phyloP scores from a whole-genome alignment of 768 basidiomycete species.

The Agrocybe pediades region DNA sequence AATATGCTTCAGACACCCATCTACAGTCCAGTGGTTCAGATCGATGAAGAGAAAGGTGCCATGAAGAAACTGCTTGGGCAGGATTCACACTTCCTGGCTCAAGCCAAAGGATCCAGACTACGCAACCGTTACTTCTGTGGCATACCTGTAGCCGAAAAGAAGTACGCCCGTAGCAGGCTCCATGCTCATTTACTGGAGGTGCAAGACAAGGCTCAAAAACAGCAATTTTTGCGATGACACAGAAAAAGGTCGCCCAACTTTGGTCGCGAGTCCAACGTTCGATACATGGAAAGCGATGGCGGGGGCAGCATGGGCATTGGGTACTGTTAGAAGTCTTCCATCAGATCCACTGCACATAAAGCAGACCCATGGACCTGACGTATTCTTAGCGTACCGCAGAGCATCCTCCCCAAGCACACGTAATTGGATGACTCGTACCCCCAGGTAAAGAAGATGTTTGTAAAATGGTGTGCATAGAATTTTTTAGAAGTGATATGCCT shows the following conservation, averaged over 20 bases:
- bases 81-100: neutral
- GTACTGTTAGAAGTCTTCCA: constrained; percentile 1
- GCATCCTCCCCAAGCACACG: neutral
- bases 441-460: neutral
- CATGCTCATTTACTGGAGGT: too few species aligned
- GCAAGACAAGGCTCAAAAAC: too few species aligned
- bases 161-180: too few species aligned
- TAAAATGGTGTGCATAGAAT: too few species aligned
- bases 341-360: neutral
- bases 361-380: neutral
- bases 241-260: too few species aligned
- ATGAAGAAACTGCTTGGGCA: neutral
- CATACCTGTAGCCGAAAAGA: too few species aligned
- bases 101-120: neutral
- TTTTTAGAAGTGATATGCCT: too few species aligned
- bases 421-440: neutral
- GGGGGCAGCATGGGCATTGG: neutral
- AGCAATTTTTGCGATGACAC: too few species aligned
- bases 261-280: neutral
- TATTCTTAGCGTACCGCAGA: neutral
- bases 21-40: neutral
- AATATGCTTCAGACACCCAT: neutral
- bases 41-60: neutral
- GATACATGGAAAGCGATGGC: neutral
- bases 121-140: too few species aligned